phyloP scores from a whole-genome alignment of 2,329 filamentous ascomycete species.

The Cladosporium phlei region DNA sequence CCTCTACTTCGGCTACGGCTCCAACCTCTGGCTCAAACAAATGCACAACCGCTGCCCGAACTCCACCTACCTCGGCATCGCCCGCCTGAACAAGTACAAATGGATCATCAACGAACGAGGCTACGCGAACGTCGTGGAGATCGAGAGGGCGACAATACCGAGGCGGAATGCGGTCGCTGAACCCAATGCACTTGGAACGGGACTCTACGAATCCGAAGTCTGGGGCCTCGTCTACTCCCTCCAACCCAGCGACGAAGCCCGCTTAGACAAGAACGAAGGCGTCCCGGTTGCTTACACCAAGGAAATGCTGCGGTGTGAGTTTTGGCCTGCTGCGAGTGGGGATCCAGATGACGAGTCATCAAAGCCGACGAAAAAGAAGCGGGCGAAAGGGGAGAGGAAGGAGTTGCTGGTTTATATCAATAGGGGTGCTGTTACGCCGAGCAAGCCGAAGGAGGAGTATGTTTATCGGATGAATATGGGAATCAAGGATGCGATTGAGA shows the following conservation, averaged over 20 bases:
- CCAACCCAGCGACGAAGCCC: conserved; percentile 45
- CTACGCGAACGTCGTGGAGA: conserved; percentile 61
- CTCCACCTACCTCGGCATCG: conserved; percentile 54
- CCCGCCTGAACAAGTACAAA: conserved; percentile 50
- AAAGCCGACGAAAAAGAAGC: conserved; percentile 20
- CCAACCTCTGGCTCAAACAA: conserved; percentile 62
- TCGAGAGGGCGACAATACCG: not conserved
- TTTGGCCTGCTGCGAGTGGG: conserved; percentile 33
- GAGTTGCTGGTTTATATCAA: conserved; percentile 59
- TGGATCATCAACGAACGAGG: conserved; percentile 66
- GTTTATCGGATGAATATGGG: conserved; percentile 60
- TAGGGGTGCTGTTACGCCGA: conserved; percentile 35
- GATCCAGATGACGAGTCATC: conserved; percentile 18
- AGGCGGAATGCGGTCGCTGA: too few species aligned
- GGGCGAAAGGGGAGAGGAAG: conserved; percentile 21
- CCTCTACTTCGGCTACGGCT: conserved; percentile 67
- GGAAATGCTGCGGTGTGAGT: conserved; percentile 41
- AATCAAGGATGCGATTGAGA: conserved; percentile 53
- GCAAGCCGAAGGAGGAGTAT: conserved; percentile 54
- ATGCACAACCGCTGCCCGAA: conserved; percentile 59
- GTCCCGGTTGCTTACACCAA: conserved; percentile 60
- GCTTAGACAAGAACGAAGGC: conserved; percentile 56
- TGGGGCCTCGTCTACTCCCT: conserved; percentile 57
- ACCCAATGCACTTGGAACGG: too few species aligned
- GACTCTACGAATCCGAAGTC: conserved; percentile 39